Percentiles rank a stretch among this genome's conserved stretches.
Evolutionary conservation across 495 filamentous ascomycete genomes (phyloP).

Genomic region (Melanomma pulvis-pyrius): DNA sequence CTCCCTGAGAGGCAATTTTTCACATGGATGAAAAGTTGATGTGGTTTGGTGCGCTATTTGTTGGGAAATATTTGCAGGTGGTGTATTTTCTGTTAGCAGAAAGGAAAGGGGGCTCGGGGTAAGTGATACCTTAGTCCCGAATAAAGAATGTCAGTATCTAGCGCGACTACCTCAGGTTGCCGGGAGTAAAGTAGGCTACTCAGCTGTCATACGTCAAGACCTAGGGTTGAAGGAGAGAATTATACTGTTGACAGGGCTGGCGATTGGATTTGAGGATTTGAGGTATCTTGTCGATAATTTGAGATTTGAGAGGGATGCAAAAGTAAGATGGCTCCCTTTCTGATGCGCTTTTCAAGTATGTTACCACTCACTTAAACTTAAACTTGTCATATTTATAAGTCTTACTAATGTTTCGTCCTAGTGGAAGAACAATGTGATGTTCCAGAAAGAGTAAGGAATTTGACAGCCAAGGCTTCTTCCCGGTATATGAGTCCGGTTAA

Average conservation of each 20-base stretch:
- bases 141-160: too few relatives aligned
- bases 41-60: not conserved
- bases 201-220: not conserved
- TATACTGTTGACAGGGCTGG: not conserved
- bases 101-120: slow-evolving; percentile 6
- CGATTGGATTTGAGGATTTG: not conserved
- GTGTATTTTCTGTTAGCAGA: slow-evolving; percentile 4
- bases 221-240: not conserved
- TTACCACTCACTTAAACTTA: not conserved
- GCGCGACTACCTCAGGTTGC: not conserved
- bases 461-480: not conserved
- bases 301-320: not conserved
- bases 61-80: slow-evolving; percentile 10
- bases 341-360: not conserved
- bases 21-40: not conserved
- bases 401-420: too few relatives aligned
- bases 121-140: not conserved
- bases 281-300: not conserved
- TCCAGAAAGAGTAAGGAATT: not conserved
- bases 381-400: too few relatives aligned
- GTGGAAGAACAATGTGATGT: not conserved
- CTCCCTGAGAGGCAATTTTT: not conserved
- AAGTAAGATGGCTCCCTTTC: not conserved
- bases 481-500: too few relatives aligned
- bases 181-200: not conserved